Evolutionary conservation across 179 eudicot species (phyloP).

Genomic region (Nepenthes alata): DNA sequence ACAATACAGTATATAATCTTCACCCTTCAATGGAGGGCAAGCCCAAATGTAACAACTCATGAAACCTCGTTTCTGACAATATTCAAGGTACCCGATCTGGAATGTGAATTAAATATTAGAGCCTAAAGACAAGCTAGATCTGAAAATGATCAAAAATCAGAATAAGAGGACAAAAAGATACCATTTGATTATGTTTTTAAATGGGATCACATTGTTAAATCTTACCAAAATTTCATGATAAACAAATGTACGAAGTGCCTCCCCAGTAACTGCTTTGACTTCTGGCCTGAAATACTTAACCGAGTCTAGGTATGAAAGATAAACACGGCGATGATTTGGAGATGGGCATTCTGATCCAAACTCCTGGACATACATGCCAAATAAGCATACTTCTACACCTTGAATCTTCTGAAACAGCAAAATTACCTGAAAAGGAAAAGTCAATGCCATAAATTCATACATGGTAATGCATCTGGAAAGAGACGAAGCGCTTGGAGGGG

Average conservation of each 20-base stretch:
- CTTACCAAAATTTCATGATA: constrained; percentile 96
- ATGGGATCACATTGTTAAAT: neutral
- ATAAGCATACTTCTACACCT: constrained; percentile 98
- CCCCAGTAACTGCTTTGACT: constrained; percentile 71
- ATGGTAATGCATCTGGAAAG: too few species aligned
- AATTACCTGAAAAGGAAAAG: constrained; percentile 42
- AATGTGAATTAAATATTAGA: neutral
- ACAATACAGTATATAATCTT: constrained; percentile 97
- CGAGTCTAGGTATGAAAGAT: constrained; percentile 94
- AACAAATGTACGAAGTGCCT: constrained; percentile 94
- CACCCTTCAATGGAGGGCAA: constrained; percentile 97
- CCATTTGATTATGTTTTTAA: too few species aligned
- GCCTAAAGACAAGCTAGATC: too few species aligned
- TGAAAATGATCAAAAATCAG: too few species aligned
- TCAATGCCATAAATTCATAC: too few species aligned
- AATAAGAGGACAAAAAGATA: too few species aligned
- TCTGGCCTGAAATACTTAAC: constrained; percentile 98
- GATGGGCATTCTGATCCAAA: constrained; percentile 83
- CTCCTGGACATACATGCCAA: constrained; percentile 99
- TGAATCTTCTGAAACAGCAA: constrained; percentile 88
- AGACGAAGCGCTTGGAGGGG: too few species aligned
- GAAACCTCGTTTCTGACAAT: constrained; percentile 94
- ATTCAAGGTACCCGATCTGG: constrained; percentile 91
- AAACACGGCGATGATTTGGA: constrained; percentile 91
- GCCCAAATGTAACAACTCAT: constrained; percentile 99